Base-by-base conservation (phyloP, 345 rosid genomes). In the Citrus hindsii region DNA sequence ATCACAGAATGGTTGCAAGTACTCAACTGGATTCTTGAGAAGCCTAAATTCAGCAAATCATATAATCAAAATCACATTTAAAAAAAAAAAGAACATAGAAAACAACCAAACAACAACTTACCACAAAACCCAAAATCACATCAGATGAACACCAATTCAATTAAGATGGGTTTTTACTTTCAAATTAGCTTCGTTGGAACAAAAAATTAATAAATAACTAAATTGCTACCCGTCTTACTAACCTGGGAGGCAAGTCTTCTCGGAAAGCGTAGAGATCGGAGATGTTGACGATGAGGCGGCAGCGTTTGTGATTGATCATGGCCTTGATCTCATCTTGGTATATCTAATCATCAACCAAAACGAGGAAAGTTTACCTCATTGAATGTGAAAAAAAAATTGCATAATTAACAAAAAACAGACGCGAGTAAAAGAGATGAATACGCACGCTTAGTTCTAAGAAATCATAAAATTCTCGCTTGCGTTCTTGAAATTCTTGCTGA, bases 1-100 rank as follows among this genome's bases (percentile, higher is more conserved):
- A 66, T 96, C 99, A 71, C 97, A 88, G 83, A 96, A 91, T 32
- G 98, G 86, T 77, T 94, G 99, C 89, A 96, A 85, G 71, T 90
- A 96, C 87, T 94, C 99, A 55, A 85, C 85, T 0, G 99, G 99
- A 77, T 82, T 89, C 88, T 77, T 89, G 64, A 94, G 80, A 78
- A 96, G 86, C 94, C 99, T 96, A 84, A 71, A 35, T 72, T 37
- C 46, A 35, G 16, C 37, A 64, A 67, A 7, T 68, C 77, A 72
- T 3, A 21, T 48, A 30, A 51, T 60, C 32, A 74, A 58, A 14
- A 67, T 14, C 4, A 40, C 33, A 42, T 33, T 6, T 2, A 25
- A 8, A 27, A 37, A 42, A 3, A 25, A 48, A 33, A 58, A 30
- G 7, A 51, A 9, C 24, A 7, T 19, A 48, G 9, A 18, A 71